phyloP scores from a whole-genome alignment of 1,139 yeast species.

The Nakaseomyces sp. region DNA sequence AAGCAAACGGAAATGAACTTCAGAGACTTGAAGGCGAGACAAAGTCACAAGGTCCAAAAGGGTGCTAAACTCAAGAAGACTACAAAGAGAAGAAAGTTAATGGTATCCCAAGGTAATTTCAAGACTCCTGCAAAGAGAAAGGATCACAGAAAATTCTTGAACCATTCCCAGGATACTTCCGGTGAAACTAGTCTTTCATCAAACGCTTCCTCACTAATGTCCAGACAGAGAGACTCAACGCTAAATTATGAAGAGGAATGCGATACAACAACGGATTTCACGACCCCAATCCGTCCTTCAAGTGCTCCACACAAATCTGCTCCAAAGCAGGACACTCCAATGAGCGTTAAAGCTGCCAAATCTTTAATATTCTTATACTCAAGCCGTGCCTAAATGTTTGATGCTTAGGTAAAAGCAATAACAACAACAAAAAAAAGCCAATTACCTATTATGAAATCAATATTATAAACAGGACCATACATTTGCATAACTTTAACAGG shows the following conservation, averaged over 20 bases:
- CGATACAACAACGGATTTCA: constrained; percentile 10
- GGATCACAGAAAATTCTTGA: background rate
- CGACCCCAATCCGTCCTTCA: constrained; percentile 15
- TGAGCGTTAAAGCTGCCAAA: constrained; percentile 31
- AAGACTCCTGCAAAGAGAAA: constrained; percentile 19
- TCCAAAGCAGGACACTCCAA: constrained; percentile 25
- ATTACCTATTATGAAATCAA: background rate
- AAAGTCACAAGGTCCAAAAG: background rate
- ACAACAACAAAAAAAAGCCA: background rate
- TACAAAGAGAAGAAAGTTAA: constrained; percentile 20
- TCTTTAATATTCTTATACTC: constrained; percentile 25
- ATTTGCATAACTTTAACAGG: too few species aligned
- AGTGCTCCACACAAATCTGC: constrained; percentile 4
- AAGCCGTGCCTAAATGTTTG: constrained; percentile 3
- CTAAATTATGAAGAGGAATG: background rate
- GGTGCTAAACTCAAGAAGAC: constrained; percentile 1
- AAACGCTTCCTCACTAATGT: constrained; percentile 5
- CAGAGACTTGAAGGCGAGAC: constrained; percentile 15
- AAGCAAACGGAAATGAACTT: constrained; percentile 38
- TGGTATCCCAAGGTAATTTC: constrained; percentile 25
- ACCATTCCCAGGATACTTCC: constrained; percentile 3
- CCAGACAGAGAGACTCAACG: constrained; percentile 2
- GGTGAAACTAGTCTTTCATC: constrained; percentile 9
- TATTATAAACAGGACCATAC: too few species aligned
- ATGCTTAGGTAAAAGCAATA: background rate